Conservation (phyloP, 768 basidiomycete genomes). For the Arthromyces matolae region DNA sequence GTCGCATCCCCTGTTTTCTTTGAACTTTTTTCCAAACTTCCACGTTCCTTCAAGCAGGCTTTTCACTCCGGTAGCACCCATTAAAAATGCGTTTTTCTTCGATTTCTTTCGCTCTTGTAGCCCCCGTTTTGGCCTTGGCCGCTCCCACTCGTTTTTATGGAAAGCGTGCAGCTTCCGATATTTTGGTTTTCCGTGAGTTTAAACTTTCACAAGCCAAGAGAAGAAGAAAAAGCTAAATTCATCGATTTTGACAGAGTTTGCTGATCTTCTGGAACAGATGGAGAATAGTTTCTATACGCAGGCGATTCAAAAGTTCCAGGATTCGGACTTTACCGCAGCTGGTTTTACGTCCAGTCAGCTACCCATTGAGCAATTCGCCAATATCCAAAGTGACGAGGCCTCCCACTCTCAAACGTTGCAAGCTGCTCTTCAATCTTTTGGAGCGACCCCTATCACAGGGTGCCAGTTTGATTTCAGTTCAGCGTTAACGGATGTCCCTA, state of each 20-base stretch:
- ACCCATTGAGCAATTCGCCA: slow-evolving; percentile 57
- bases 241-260: slow-evolving; percentile 52
- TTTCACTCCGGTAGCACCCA: slow-evolving; percentile 29
- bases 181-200: slow-evolving; percentile 59
- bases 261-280: slow-evolving; percentile 69
- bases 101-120: slow-evolving; percentile 39
- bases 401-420: slow-evolving; percentile 55
- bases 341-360: slow-evolving; percentile 57
- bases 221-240: no score
- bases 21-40: slow-evolving; percentile 32
- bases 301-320: slow-evolving; percentile 61
- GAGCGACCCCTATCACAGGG: slow-evolving; percentile 45
- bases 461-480: slow-evolving; percentile 70
- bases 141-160: slow-evolving; percentile 42
- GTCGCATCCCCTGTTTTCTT: slow-evolving; percentile 57
- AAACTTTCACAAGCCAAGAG: background rate
- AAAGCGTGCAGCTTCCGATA: slow-evolving; percentile 42
- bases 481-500: slow-evolving; percentile 59
- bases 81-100: slow-evolving; percentile 47
- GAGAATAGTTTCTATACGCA: slow-evolving; percentile 68
- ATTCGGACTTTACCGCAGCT: slow-evolving; percentile 57
- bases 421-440: slow-evolving; percentile 50
- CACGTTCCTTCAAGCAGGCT: slow-evolving; percentile 43
- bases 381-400: slow-evolving; percentile 59
- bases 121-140: slow-evolving; percentile 45